These are phyloP conservation scores for Boletus reticulatus DNA, from an alignment of 768 basidiomycete species.

Conservation along the genomic window DNA sequence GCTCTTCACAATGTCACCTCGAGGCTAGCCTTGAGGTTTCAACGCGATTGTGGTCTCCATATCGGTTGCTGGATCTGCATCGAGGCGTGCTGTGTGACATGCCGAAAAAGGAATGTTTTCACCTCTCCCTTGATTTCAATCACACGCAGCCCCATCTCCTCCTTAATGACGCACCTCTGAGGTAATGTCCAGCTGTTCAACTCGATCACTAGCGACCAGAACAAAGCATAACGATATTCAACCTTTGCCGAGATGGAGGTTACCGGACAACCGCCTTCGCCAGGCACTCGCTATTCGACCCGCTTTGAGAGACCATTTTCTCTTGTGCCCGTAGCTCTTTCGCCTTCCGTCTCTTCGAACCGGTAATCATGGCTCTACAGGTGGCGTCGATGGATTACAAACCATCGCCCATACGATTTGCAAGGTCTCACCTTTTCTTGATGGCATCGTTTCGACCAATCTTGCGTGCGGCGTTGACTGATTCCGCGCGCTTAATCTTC, in stretches of 20 bases:
- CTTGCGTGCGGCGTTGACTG: conserved; percentile 65
- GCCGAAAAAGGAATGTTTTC: conserved; percentile 13
- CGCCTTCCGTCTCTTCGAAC: conserved; percentile 63
- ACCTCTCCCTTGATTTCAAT: conserved; percentile 5
- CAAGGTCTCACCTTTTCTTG: conserved; percentile 57
- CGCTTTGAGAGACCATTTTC: too few species aligned
- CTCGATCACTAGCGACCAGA: conserved; percentile 1
- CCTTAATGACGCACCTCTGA: conserved; percentile 5
- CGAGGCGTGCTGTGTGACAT: conserved; percentile 9
- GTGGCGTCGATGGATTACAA: background rate
- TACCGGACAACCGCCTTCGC: background rate
- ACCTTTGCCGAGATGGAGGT: conserved; percentile 7
- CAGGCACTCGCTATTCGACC: background rate
- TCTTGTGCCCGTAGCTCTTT: conserved; percentile 21
- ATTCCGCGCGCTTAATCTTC: conserved; percentile 75
- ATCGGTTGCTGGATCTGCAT: conserved; percentile 31
- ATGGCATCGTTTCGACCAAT: conserved; percentile 70
- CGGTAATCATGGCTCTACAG: conserved; percentile 73
- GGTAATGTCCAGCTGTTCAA: conserved; percentile 1
- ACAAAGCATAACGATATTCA: conserved; percentile 8
- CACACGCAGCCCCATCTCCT: conserved; percentile 6
- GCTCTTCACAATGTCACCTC: conserved; percentile 40
- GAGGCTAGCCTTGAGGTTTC: conserved; percentile 37
- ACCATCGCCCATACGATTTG: background rate
- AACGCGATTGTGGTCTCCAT: conserved; percentile 20